phyloP scores from a whole-genome alignment of 192 early-diverging fungal genomes.

The Coemansia pectinata region DNA sequence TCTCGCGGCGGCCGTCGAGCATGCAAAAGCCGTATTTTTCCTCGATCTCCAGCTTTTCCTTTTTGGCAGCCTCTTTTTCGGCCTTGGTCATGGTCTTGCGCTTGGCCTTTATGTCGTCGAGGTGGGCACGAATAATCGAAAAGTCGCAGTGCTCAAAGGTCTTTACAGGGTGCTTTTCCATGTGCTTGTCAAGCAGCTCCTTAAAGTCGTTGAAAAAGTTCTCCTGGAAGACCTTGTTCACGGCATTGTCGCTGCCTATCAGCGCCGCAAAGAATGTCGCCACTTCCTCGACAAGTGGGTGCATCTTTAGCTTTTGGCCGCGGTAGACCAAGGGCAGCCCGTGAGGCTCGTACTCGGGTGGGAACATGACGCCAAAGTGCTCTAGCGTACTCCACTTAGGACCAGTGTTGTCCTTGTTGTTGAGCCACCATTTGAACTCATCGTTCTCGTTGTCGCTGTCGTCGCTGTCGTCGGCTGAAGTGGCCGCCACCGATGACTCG shows the following conservation, averaged over 20 bases:
- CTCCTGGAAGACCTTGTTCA: conserved; percentile 79
- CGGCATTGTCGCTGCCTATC: conserved; percentile 78
- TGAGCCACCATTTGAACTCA: conserved; percentile 74
- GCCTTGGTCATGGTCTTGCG: conserved; percentile 87
- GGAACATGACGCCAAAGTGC: conserved; percentile 89
- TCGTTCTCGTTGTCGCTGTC: conserved; percentile 54
- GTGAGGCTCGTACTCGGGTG: conserved; percentile 88
- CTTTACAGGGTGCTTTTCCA: conserved; percentile 70
- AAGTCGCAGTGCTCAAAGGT: conserved; percentile 89
- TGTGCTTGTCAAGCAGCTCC: conserved; percentile 62
- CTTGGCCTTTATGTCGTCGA: conserved; percentile 73
- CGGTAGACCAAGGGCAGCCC: conserved; percentile 86
- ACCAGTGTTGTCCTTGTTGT: conserved; percentile 60
- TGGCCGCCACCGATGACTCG: conserved; percentile 26
- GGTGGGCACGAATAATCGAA: conserved; percentile 76
- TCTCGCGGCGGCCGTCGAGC: conserved; percentile 91
- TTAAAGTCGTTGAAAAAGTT: conserved; percentile 95
- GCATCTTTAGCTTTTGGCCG: conserved; percentile 65
- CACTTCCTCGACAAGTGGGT: conserved; percentile 87
- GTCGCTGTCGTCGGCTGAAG: conserved; percentile 35
- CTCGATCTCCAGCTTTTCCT: conserved; percentile 69
- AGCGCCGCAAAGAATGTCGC: conserved; percentile 92
- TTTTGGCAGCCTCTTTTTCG: conserved; percentile 81
- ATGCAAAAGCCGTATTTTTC: conserved; percentile 72
- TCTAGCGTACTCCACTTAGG: conserved; percentile 86